Evolutionary conservation across 1,284 basidiomycete genomes (phyloP), one percentile per base, ranked within the genome.

Genomic region (Ganoderma multipileum): DNA sequence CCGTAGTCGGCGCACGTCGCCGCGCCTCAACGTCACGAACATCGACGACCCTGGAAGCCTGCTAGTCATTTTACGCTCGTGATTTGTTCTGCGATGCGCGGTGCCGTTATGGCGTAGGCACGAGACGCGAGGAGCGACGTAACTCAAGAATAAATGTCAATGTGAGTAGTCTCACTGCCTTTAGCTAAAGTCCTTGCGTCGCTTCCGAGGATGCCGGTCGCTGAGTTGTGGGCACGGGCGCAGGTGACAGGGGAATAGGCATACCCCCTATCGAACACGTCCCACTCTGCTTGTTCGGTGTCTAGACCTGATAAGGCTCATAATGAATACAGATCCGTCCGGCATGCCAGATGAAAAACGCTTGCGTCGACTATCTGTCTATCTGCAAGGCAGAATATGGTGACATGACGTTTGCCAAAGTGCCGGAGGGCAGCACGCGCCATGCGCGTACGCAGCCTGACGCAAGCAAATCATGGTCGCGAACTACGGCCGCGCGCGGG

Each of bases 211-310:
- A n/a, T 57, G 52, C 59, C 50, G 47, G 36, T 55, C 50, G 59
- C 65, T 47, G 59, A 58, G 39, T 52, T 55, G 65, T 52, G 28
- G 60, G 36, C 28, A 59, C 50, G 18, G 65, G n/a, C 36, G n/a
- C 39, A 57, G 44, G 47, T 66, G 65, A 66, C 60, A 61, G 44
- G 38, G 38, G 57, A 61, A 62, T 36, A 8, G 39, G 41, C 36
- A 20, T 30, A 8, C 38, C 54, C 54, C 28, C 38, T 39, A 39
- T 30, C 38, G 38, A 5, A 55, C 28, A 7, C 11, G 33, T 36
- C 54, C 18, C 9, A 33, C 33, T 7, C 1, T 33, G 18, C 33
- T 30, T 33, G 28, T 55, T 55, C 55, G 33, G 33, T 38, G 55
- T 58, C 33, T 38, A 30, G 33, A 58, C 18, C 30, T n/a, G 33